Evolutionary conservation across 306 rosid species (phyloP), one percentile per base, ranked within the genome.

Genomic region (Cyclanthera cordifolia): DNA sequence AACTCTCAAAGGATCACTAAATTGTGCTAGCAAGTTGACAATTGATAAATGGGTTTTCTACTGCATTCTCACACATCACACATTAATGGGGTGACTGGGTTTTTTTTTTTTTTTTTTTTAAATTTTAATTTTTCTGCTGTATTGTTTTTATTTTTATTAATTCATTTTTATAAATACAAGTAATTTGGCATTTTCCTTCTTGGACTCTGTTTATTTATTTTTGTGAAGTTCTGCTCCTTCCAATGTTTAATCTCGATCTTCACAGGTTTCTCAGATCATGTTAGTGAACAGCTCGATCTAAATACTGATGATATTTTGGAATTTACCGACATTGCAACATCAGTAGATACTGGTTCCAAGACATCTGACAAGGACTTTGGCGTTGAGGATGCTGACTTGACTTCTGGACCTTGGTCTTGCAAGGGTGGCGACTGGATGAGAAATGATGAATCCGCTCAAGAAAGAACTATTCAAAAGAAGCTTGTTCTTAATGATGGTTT

Each of bases 341-440:
- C 66, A 64, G 84, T 76, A 67, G 76, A 57, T 61, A 43, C 70
- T 48, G 85, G 82, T 64, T 52, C 84, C 65, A 77, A 77, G 76
- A 75, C 72, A 65, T 78, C 72, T 53, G 99, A 86, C 65, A 83
- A 81, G 82, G 95, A 85, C 54, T 69, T 53, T 76, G 86, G 41
- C 70, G 84, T 79, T 27, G 80, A 83, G 46, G 70, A 84, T 61
- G 71, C 70, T 60, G 99, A 94, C 72, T 94, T 88, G 95, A 88
- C 83, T 86, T 86, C 90, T 76, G 81, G 88, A 39, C 83, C 73
- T 57, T 94, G 99, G 99, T 74, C 97, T 55, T 94, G 99, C 89
- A 94, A 88, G 79, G 99, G 99, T 75, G 99, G 99, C 32, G 99
- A 94, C 80, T 94, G 99, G 97, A 88, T 79, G 83, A 88, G 97